A percentile compares a stretch with the other conserved stretches of the same genome.
Evolutionary conservation across 768 basidiomycete species (phyloP).

Genomic region (Russula ochroleuca): DNA sequence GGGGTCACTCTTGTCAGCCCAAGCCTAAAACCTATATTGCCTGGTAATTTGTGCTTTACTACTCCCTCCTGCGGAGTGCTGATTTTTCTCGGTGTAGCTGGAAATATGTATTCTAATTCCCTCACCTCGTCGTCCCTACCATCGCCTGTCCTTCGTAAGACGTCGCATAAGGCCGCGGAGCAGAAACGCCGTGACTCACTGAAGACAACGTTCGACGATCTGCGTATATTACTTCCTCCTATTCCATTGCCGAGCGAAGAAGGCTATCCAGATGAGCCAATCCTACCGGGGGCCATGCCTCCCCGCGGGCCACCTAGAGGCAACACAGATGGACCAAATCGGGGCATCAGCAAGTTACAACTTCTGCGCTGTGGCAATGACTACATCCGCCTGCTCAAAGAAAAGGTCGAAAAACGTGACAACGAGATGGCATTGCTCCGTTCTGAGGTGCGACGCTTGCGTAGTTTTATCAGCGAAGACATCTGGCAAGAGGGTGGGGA

Average conservation of each 20-base stretch:
- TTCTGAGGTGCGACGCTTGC: slow-evolving; percentile 59
- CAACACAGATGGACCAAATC: slow-evolving; percentile 87
- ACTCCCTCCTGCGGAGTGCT: slow-evolving; percentile 16
- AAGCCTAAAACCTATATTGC: slow-evolving; percentile 66
- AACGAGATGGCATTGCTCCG: slow-evolving; percentile 67
- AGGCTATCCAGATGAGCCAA: slow-evolving; percentile 63
- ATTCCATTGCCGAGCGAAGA: slow-evolving; percentile 80
- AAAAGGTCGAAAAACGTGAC: slow-evolving; percentile 73
- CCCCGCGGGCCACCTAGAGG: slow-evolving; percentile 86
- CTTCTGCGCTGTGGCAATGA: slow-evolving; percentile 88
- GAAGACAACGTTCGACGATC: slow-evolving; percentile 88
- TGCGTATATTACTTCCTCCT: slow-evolving; percentile 79
- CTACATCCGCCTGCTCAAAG: slow-evolving; percentile 73
- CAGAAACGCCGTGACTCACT: slow-evolving; percentile 96
- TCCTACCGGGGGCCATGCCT: slow-evolving; percentile 83
- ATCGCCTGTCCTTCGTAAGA: slow-evolving; percentile 53
- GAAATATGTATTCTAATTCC: slow-evolving; percentile 33
- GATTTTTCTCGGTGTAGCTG: slow-evolving; percentile 32
- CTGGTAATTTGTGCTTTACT: slow-evolving; percentile 44
- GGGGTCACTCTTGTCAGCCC: slow-evolving; percentile 43
- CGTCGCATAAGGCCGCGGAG: slow-evolving; percentile 93
- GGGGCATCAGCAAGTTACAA: slow-evolving; percentile 91
- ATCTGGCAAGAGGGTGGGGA: slow-evolving; percentile 36
- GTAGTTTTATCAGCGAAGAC: slow-evolving; percentile 37
- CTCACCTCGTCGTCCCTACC: slow-evolving; percentile 30